Evolutionary conservation across 176 grass and related monocot genomes (phyloP), one percentile per base, ranked within the genome.

Genomic region (Dendrocalamus sinicus): DNA sequence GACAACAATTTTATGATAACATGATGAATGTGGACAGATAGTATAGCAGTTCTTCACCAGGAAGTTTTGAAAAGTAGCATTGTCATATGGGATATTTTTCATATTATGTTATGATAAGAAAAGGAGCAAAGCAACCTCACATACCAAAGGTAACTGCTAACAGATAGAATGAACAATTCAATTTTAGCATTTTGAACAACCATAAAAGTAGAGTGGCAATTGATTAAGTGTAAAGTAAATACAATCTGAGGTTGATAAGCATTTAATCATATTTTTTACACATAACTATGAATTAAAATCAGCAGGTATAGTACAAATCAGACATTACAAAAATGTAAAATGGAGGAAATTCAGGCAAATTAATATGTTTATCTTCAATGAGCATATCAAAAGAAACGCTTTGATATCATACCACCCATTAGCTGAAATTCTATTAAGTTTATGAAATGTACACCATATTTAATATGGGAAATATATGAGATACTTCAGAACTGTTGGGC

Each of bases 301-400:
- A 64, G 19, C 24, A 77, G 20, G 24, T 64, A 54, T 16, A 62
- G 55, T 66, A 85, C 44, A 66, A 22, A n/a, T 48, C 11, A 69
- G 8, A 20, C 19, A 70, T 78, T 1, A 54, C 12, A 53, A 40
- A 52, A 66, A 30, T 41, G 1, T 69, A 43, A 58, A 73, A 63
- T n/a, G 11, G 7, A 78, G 20, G 12, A 70, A 50, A 60, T 59
- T 53, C 40, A 80, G 46, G 8, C 37, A 71, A 70, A n/a, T 28
- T 63, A 63, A 71, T 61, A 20, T 12, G 64, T 19, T 75, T 16
- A 80, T 47, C 12, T 85, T 81, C 63, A 35, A 76, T 81, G 7
- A 41, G 19, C 16, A 77, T 45, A 64, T 35, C 23, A 68, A 30
- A 79, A 69, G 7, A 60, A 61, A 61, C 40, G 22, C 32, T 72